Evolutionary conservation across 2,329 filamentous ascomycete species (phyloP), one percentile per base, ranked within the genome.

Genomic region (Pestalotiopsis sp.): DNA sequence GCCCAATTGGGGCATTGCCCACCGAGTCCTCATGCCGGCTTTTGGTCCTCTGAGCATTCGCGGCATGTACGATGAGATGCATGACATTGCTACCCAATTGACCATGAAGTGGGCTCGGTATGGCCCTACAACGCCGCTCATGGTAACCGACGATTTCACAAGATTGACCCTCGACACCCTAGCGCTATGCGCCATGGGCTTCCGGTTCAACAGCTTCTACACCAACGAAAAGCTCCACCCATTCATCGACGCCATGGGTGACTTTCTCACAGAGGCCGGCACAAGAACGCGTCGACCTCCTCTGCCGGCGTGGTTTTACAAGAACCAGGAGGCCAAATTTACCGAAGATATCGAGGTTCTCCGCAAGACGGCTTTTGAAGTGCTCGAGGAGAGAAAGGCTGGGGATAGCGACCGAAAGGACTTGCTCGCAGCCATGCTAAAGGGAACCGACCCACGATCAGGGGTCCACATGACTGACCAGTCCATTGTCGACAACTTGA

Each of bases 141-240:
- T 83, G 31, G 84, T 84, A 0, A 82, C 84, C 0, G 84, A 88
- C 23, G 89, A 91, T 74, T 90, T 91, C 69, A 91, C 89, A 0
- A 83, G 89, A 9, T 78, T 91, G 59, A 87, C 89, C 0, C 81
- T 91, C 3, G 90, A 92, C 74, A 88, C 88, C 0, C 85, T 92
- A 39, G 89, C 87, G 1, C 82, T 92, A 11, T 89, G 88, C 73
- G 78, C 84, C 12, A 88, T 89, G 84, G 84, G 83, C 13, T 87
- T 82, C 68, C 84, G 89, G 2, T 91, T 91, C 82, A 9, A 90
- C 74, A 85, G 83, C 0, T 89, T 88, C 75, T 90, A 90, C 71
- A 84, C 87, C 17, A 80, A 86, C 2, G 80, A 36, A 36, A 36
- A 86, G 3, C 81, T 86, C 76, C 87, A 90, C 73, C 87, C 87